Evolutionary conservation across 345 rosid species (phyloP), one percentile per base, ranked within the genome.

Genomic region (Gossypium arboreum): DNA sequence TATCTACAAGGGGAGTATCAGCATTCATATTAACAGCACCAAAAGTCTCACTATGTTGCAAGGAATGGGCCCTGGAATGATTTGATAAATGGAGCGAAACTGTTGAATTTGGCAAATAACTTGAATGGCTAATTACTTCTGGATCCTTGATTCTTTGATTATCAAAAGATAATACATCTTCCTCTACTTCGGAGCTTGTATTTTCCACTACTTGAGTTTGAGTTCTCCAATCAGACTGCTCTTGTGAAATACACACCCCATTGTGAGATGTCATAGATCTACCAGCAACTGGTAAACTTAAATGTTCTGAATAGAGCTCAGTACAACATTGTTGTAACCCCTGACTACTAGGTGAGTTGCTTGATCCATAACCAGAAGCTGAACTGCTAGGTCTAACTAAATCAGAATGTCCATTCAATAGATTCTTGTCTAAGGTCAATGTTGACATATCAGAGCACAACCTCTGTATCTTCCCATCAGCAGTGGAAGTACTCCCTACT

Each of bases 91-190:
- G 82, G 2, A 75, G 72, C 12, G 81, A 71, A 79, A 75, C 81
- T 45, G 88, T 79, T 62, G 88, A 82, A 73, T 76, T 83, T 29
- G 85, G 82, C 66, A 81, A 55, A 81, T 57, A 80, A 45, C 69
- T 55, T 44, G 87, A 77, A 68, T 27, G 84, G 59, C 77, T 83
- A 56, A 77, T 80, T 44, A 81, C 86, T 74, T 88, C 90, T 15
- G 96, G 97, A 85, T 84, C 87, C 67, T 83, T 85, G 20, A 74
- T 83, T 79, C 94, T 81, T 71, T 81, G 91, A 77, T 54, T 86
- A 79, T 86, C 86, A 74, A 86, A 86, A 73, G 92, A 84, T 71
- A 89, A 61, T 54, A 91, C 20, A 82, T 86, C 92, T 41, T 88
- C 89, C 74, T 89, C 94, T 66, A 84, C 82, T 75, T 80, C 86